Base-by-base conservation (phyloP, 148 eudicot genomes). In the Agrostemma githago region DNA sequence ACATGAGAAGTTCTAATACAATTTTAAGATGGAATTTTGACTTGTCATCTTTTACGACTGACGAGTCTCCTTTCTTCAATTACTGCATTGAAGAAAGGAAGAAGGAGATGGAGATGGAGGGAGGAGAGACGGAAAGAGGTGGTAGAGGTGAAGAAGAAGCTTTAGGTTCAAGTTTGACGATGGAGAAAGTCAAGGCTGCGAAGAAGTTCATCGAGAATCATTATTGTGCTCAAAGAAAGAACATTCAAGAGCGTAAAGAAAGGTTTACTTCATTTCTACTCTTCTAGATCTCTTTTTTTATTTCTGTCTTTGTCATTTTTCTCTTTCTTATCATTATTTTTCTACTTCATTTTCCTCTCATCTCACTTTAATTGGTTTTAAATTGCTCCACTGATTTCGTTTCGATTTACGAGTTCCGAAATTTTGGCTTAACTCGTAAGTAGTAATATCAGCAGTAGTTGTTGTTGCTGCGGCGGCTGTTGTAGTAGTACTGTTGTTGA, bases 141-240 rank as follows among this genome's bases (percentile, higher is more conserved):
- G n/a, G n/a, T n/a, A 77, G 40, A 48, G 61, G 44, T n/a, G 88
- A 83, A 16, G 90, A 91, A 12, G 98, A 91, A 77, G 84, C 84
- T 78, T 74, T 85, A 43, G 98, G 98, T 11, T 93, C 98, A 42
- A 93, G 86, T 82, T 88, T 91, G 80, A 93, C 98, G 6, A 91
- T 93, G 98, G 98, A 93, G 81, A 91, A 86, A 78, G 97, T 93
- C 68, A 89, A 94, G 43, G 97, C 97, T 6, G 98, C 98, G 3
- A 93, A 93, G 79, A 88, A 93, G 80, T 93, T 79, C 84, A 93
- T 93, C 73, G 98, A 93, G 83, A 93, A 93, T 74, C 98, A 91
- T 81, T 93, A 91, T 76, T 88, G 89, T 63, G 84, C 92, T 80
- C 97, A 91, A 82, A 89, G 80, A 89, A 93, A 93, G 82, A 91